Conservation (phyloP, 2,329 filamentous ascomycete genomes). For the Botrytis fabae region DNA sequence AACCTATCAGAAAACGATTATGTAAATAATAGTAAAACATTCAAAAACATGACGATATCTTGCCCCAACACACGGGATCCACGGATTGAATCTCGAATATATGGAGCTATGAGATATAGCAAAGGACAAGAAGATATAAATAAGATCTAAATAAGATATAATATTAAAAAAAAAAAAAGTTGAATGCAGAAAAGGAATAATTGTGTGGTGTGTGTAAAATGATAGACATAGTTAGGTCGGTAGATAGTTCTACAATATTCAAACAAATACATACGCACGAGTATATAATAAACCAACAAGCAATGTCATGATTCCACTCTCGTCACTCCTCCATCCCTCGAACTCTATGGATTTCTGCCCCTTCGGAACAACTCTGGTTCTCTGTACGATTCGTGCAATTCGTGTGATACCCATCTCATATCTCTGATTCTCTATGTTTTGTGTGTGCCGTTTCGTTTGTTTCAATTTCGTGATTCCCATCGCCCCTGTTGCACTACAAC, state of each 20-base stretch:
- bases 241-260: background rate
- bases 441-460: slow-evolving; percentile 11
- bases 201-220: background rate
- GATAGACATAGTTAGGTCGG: background rate
- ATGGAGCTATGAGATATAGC: background rate
- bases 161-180: no score
- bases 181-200: background rate
- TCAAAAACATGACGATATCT: slow-evolving; percentile 2
- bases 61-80: background rate
- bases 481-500: background rate
- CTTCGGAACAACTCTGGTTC: background rate
- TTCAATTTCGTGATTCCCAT: slow-evolving; percentile 5
- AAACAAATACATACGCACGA: background rate
- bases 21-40: slow-evolving; percentile 7
- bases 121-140: background rate
- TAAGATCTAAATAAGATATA: background rate
- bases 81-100: background rate
- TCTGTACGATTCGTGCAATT: background rate
- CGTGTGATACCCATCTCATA: background rate
- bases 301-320: no score
- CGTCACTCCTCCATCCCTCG: background rate
- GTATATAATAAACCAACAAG: background rate
- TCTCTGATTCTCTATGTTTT: background rate
- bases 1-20: slow-evolving; percentile 1
- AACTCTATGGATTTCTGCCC: background rate